These are phyloP conservation scores for Aspergillus bombycis DNA, from an alignment of 2,329 filamentous ascomycete genomes.

Conservation along the genomic window DNA sequence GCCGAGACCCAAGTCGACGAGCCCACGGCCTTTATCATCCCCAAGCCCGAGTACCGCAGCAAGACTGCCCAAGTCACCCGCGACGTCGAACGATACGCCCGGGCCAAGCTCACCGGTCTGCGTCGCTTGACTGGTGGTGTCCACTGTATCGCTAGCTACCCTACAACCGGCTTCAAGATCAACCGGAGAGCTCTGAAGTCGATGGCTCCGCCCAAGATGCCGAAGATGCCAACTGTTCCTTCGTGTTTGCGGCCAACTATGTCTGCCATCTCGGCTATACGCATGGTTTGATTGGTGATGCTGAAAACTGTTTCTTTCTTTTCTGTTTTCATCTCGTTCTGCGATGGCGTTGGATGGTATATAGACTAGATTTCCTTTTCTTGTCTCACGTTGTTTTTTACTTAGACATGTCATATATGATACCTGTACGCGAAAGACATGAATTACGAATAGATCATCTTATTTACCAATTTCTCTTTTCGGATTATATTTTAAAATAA, in stretches of 20 bases:
- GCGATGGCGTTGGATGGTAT: neutral
- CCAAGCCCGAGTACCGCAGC: neutral
- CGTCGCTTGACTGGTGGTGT: neutral
- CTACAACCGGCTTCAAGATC: neutral
- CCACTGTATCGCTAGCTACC: neutral
- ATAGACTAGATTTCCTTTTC: neutral
- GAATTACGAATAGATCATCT: neutral
- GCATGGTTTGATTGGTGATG: neutral
- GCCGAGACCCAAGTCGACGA: neutral
- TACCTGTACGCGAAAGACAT: neutral
- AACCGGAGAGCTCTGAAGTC: neutral
- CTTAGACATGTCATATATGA: neutral
- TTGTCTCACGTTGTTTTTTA: neutral
- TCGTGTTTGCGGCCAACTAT: neutral
- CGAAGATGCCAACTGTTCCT: neutral
- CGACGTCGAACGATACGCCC: neutral
- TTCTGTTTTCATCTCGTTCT: neutral
- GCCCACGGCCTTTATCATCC: neutral
- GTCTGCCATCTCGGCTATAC: neutral
- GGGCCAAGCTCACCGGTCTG: neutral
- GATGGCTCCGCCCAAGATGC: neutral
- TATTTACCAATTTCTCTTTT: neutral
- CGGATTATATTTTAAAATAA: too few species aligned
- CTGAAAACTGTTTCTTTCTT: neutral
- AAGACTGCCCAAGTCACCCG: neutral